Evolutionary conservation across 768 basidiomycete species (phyloP), one percentile per base, ranked within the genome.

Genomic region (Serendipita sp.): DNA sequence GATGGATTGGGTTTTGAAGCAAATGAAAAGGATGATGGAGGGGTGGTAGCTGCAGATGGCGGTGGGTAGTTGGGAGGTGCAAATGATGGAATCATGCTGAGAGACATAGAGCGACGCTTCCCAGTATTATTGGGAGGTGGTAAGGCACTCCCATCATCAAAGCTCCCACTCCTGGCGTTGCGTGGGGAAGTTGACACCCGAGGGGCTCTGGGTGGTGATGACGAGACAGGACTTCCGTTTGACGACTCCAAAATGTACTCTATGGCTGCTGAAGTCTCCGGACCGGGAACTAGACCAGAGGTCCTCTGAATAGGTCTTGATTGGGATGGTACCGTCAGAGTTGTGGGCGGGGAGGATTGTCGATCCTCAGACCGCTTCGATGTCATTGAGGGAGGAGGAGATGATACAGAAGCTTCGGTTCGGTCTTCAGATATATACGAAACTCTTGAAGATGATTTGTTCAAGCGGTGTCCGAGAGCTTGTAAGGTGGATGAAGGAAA

Each of bases 81-180:
- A 51, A 51, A 51, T n/a, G 30, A 18, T 60, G 56, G 56, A 35
- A 60, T 60, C 56, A 60, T 60, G 56, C 56, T 60, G 28, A 60
- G 56, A 34, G 56, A 60, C 56, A 60, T 60, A 38, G 56, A 60
- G 18, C 56, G 56, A n/a, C 56, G 56, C 35, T 60, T 60, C 16
- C 28, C 35, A 34, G 56, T 8, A 30, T 32, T 32, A 28, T 3
- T 28, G 4, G 36, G 56, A 30, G 56, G 10, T 52, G 48, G 10
- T 16, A 16, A 18, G 16, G 56, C 36, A 35, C 32, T 60, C 16
- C 13, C 56, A 32, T 28, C 11, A 23, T 38, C 56, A 36, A 34
- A 60, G n/a, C 56, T 60, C 35, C 56, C 56, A 4, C 56, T 16
- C 36, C 56, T 32, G 10, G 36, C n/a, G 1, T 11, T 35, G 41